Evolutionary conservation across 345 rosid species (phyloP).

Genomic region (Dimocarpus longan): DNA sequence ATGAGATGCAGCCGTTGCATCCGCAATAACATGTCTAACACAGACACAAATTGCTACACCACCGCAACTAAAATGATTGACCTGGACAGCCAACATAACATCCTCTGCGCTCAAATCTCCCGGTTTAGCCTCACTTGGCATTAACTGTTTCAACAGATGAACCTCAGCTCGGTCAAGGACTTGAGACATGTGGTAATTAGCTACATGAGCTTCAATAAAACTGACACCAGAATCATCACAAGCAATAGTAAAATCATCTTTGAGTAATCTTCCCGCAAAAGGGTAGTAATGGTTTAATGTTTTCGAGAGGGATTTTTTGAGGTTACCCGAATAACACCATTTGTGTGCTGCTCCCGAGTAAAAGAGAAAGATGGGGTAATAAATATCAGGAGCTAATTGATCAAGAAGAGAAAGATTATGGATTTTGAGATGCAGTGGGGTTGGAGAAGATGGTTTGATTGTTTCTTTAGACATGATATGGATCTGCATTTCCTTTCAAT

Average conservation of each 20-base stretch:
- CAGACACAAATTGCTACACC: slow-evolving; percentile 30
- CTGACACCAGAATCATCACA: neutral
- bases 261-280: slow-evolving; percentile 22
- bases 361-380: slow-evolving; percentile 33
- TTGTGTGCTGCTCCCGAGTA: neutral
- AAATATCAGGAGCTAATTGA: slow-evolving; percentile 18
- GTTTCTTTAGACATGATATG: slow-evolving; percentile 23
- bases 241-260: slow-evolving; percentile 8
- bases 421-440: slow-evolving; percentile 24
- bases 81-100: slow-evolving; percentile 20
- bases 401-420: slow-evolving; percentile 37
- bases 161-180: slow-evolving; percentile 18
- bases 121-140: slow-evolving; percentile 15
- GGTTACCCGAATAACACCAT: neutral
- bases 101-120: neutral
- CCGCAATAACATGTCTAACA: slow-evolving; percentile 28
- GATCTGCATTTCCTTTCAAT: slow-evolving; percentile 15
- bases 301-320: slow-evolving; percentile 29
- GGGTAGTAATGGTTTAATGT: slow-evolving; percentile 24
- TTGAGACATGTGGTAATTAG: neutral
- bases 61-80: slow-evolving; percentile 31
- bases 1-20: slow-evolving; percentile 19
- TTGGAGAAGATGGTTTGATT: slow-evolving; percentile 38
- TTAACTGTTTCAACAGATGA: slow-evolving; percentile 3
- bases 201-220: neutral